Base-by-base conservation (phyloP, 805 yeast genomes). In the Metschnikowia kofuensis region DNA sequence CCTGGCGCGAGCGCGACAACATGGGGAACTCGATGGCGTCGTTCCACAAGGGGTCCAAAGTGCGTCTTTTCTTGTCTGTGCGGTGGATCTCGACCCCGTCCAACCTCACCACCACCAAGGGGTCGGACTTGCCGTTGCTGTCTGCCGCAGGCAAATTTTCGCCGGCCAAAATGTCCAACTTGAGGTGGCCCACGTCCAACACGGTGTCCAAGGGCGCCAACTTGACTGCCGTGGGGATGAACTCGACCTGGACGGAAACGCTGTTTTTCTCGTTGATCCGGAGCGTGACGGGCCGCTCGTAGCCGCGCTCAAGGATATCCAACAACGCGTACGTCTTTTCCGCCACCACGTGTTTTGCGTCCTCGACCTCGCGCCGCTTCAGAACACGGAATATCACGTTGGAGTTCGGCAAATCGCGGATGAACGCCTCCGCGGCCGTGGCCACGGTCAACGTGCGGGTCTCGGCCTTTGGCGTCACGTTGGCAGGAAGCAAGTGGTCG, bases 71-170 rank as follows among this genome's bases (percentile, higher is more conserved):
- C 47, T 78, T 78, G 49, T 77, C 82, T 10, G 87, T 82, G 66
- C 74, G 85, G 69, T 64, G 79, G 6, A 82, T 65, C 54, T 78
- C 74, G 38, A 70, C 60, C 7, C 80, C 84, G 60, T 85, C 83
- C 14, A 84, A 62, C 41, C 62, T 68, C n/a, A 87, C 64, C 26
- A 66, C 67, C 40, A 76, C 76, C 58, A 72, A 80, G 47, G 95
- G 95, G 70, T 87, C 95, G 4, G 92, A 84, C 59, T 82, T 83
- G 47, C 94, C 94, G 58, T 84, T 84, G 46, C 79, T 69, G 63
- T 87, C 94, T 41, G 81, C 85, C 7, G 89, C 67, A 42, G 65
- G 61, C 50, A 87, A 68, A 44, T 72, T 66, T 27, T 72, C 72
- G 30, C 83, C 94, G 42, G 79, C 74, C 35, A 83, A 58, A 46